Percentiles rank a stretch among this genome's conserved stretches.
Evolutionary conservation across 2,329 filamentous ascomycete genomes (phyloP).

Genomic region (Neofusicoccum laricinum): DNA sequence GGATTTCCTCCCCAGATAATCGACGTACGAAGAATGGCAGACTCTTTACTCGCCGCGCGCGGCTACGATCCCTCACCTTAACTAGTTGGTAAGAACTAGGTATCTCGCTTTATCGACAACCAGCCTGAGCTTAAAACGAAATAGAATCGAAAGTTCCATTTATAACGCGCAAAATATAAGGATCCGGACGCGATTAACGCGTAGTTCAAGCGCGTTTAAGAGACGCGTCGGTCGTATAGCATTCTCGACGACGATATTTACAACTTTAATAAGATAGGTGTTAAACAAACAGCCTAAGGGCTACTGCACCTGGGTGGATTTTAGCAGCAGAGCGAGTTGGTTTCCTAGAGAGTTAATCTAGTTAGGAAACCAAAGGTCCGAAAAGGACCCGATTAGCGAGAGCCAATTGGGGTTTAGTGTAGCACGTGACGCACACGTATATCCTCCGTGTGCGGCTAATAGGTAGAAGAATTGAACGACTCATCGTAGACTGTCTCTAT

Average conservation of each 20-base stretch:
- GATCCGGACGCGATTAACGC: constrained; percentile 13
- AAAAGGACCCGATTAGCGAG: too few relatives aligned
- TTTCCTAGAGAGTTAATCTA: too few relatives aligned
- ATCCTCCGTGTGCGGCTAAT: too few relatives aligned
- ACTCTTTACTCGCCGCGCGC: too few relatives aligned
- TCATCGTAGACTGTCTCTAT: too few relatives aligned
- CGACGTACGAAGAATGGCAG: not conserved
- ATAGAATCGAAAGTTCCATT: constrained; percentile 8
- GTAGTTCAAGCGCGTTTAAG: constrained; percentile 18
- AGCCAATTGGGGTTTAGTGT: too few relatives aligned
- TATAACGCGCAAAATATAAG: not conserved
- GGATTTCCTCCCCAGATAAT: not conserved
- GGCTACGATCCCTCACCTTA: not conserved
- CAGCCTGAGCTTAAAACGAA: constrained; percentile 19
- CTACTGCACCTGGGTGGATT: too few relatives aligned
- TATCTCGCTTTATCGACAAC: constrained; percentile 17
- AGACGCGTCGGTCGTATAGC: constrained; percentile 5
- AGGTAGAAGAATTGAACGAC: too few relatives aligned
- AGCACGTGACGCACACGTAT: too few relatives aligned
- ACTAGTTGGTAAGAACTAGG: constrained; percentile 17
- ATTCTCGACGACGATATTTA: not conserved
- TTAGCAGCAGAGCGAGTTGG: too few relatives aligned
- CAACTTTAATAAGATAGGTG: not conserved
- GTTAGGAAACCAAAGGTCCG: too few relatives aligned
- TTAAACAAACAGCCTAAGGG: too few relatives aligned